A percentile compares a stretch with the other conserved stretches of the same genome.
Evolutionary conservation across 768 basidiomycete species (phyloP).

Genomic region (Daedaleopsis sinensis): DNA sequence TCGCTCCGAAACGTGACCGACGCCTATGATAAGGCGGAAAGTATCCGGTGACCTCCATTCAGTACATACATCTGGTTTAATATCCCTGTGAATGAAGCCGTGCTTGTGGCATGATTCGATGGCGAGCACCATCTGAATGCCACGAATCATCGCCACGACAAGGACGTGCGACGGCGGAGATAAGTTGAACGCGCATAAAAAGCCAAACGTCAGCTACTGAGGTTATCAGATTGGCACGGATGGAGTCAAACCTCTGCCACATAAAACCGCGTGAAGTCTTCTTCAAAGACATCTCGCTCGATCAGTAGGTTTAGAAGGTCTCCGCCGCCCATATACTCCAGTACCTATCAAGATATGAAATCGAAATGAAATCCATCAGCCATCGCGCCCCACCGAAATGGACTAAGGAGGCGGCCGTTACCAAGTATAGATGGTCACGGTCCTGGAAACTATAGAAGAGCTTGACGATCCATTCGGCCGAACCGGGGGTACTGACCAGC

Average conservation of each 20-base stretch:
- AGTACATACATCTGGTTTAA: constrained; percentile 84
- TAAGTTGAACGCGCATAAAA: background rate
- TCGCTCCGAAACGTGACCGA: constrained; percentile 2
- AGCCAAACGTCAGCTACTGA: constrained; percentile 16
- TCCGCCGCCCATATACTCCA: constrained; percentile 96
- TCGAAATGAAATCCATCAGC: constrained; percentile 54
- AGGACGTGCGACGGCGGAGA: constrained; percentile 12
- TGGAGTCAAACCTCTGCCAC: constrained; percentile 75
- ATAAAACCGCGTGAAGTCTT: constrained; percentile 92
- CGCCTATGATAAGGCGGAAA: constrained; percentile 2
- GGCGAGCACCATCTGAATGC: constrained; percentile 85
- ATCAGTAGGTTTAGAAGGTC: constrained; percentile 96
- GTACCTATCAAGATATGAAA: constrained; percentile 67
- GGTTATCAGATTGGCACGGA: constrained; percentile 21
- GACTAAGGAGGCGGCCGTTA: constrained; percentile 41
- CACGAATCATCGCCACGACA: background rate
- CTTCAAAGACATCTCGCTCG: constrained; percentile 87
- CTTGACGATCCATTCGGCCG: constrained; percentile 93
- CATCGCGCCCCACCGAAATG: constrained; percentile 19
- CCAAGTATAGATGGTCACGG: constrained; percentile 92
- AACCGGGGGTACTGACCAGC: constrained; percentile 68
- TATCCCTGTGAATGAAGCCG: constrained; percentile 97
- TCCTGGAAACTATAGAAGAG: constrained; percentile 95
- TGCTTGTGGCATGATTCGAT: constrained; percentile 92
- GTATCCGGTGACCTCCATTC: constrained; percentile 1